Evolutionary conservation across 2,329 filamentous ascomycete genomes (phyloP).

Genomic region (Davidsoniella australis): DNA sequence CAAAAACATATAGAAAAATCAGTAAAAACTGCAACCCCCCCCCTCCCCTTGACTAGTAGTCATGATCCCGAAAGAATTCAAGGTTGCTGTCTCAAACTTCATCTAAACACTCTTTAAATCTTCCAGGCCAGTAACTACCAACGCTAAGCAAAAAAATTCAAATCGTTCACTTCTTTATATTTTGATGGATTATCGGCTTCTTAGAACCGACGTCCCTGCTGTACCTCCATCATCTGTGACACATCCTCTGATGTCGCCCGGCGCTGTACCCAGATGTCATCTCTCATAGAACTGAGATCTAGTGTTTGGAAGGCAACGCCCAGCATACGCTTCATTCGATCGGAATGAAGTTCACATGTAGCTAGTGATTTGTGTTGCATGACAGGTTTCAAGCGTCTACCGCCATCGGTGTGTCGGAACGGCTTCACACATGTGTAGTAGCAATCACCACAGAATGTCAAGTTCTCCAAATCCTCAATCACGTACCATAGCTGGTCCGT

Average conservation of each 20-base stretch:
- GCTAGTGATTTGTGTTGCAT: conserved; percentile 43
- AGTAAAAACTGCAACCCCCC: too few species aligned
- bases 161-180: not conserved
- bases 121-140: not conserved
- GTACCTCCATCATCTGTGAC: conserved; percentile 5
- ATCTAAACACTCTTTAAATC: not conserved
- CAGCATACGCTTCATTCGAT: conserved; percentile 62
- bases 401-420: conserved; percentile 50
- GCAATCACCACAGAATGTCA: conserved; percentile 78
- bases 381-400: conserved; percentile 37
- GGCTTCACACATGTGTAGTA: conserved; percentile 44
- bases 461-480: conserved; percentile 56
- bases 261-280: conserved; percentile 10
- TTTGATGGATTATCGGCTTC: not conserved
- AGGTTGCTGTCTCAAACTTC: not conserved
- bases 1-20: too few species aligned
- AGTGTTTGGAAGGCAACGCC: conserved; percentile 27
- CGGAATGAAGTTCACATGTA: conserved; percentile 61
- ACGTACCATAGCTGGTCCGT: conserved; percentile 58
- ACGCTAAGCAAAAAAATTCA: not conserved
- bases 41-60: too few species aligned
- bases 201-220: conserved; percentile 7
- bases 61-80: too few species aligned
- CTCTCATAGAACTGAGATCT: conserved; percentile 4
- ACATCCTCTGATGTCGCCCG: conserved; percentile 2